phyloP scores from a whole-genome alignment of 2,329 filamentous ascomycete genomes.

The Microthyrium microscopicum region DNA sequence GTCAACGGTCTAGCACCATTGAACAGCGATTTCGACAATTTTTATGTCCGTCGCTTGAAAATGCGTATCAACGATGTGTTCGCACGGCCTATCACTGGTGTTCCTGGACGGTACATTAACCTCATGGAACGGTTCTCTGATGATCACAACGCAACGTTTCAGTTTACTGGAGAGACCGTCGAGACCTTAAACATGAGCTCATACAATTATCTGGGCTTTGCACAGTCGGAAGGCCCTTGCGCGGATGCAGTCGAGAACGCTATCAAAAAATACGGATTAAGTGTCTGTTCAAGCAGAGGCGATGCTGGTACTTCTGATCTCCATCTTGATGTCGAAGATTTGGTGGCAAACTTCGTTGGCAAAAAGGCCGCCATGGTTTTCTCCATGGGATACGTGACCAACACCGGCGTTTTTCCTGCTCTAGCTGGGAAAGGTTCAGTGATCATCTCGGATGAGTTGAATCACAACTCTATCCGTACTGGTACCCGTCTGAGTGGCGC shows the following conservation, averaged over 20 bases:
- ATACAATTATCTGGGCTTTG: conserved; percentile 98
- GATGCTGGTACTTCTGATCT: conserved; percentile 82
- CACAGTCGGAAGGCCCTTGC: conserved; percentile 91
- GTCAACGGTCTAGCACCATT: conserved; percentile 84
- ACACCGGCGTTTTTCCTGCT: conserved; percentile 81
- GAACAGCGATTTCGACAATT: conserved; percentile 97
- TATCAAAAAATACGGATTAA: conserved; percentile 72
- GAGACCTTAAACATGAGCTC: conserved; percentile 98
- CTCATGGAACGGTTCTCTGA: conserved; percentile 79
- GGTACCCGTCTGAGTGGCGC: conserved; percentile 87
- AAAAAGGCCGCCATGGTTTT: conserved; percentile 94
- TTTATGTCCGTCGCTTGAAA: conserved; percentile 87
- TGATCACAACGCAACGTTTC: conserved; percentile 83
- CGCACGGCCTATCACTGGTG: conserved; percentile 76
- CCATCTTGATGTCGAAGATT: conserved; percentile 71
- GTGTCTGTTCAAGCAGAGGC: conserved; percentile 61
- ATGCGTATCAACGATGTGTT: conserved; percentile 95
- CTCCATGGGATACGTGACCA: conserved; percentile 97
- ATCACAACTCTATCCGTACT: conserved; percentile 93
- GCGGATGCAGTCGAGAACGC: conserved; percentile 81
- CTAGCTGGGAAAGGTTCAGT: conserved; percentile 85
- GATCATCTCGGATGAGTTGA: conserved; percentile 91
- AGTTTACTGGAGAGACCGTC: conserved; percentile 74
- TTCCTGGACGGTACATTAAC: conserved; percentile 86
- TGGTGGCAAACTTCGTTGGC: conserved; percentile 81